Base-by-base conservation (phyloP, 169 alveolate genomes). In the Perkinsus marinus region DNA sequence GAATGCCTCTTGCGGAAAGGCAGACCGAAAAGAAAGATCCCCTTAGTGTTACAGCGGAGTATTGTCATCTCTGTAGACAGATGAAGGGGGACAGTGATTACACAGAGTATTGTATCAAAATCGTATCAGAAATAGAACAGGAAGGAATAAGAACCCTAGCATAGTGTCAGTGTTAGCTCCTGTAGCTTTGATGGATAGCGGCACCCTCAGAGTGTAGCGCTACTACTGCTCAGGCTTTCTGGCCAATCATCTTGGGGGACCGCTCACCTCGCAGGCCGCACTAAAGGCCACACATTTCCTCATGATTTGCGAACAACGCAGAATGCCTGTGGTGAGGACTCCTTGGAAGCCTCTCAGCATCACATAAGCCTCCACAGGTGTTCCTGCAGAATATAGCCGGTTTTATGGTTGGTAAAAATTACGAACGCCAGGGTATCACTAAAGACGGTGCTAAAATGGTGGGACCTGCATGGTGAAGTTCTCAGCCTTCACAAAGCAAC, bases 381-480 rank as follows among this genome's bases (percentile, higher is more conserved):
- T 30, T 36, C 92, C 91, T 95, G 30, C 96, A 97, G 93, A 97
- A 97, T 91, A 93, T 96, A 89, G 94, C 97, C n/a, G 97, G 97
- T 43, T 96, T 96, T 91, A 96, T 96, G 97, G 96, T 95, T 13
- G 97, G 97, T 17, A 91, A 92, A 68, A 95, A 95, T 47, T 96
- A 95, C 91, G 98, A 97, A 93, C 68, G 93, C 43, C 96, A 95
- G 46, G 98, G 98, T 10, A 97, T 97, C 43, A 98, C 98, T 9
- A 95, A 96, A 89, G 96, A 97, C 91, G 98, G 98, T 26, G 98
- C 98, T 39, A 97, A 97, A 92, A 90, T 97, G 96, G 98, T 97
- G 37, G 94, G 10, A 41, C 94, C 79, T 57, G 97, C 97, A 39
- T n/a, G n/a, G 97, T 95, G 22, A 16, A 57, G 46, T 30, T 16